phyloP scores from a whole-genome alignment of 305 asterid genomes.

The Ajuga reptans region DNA sequence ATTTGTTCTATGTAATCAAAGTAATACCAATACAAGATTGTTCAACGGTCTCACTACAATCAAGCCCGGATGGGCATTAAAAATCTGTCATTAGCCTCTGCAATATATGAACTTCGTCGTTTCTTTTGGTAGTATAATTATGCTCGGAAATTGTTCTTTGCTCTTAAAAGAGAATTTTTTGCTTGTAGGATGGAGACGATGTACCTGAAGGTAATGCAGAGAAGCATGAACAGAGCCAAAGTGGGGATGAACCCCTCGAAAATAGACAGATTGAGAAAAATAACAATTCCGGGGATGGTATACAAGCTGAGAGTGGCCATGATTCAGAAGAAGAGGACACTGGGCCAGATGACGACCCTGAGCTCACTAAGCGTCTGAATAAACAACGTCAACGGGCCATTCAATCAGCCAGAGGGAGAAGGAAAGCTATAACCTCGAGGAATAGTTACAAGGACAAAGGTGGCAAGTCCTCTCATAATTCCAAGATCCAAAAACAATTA shows the following conservation, averaged over 20 bases:
- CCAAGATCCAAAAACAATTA: conserved; percentile 58
- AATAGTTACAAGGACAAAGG: conserved; percentile 84
- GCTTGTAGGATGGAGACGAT: conserved; percentile 42
- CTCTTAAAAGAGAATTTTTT: conserved; percentile 10
- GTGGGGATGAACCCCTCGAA: conserved; percentile 14
- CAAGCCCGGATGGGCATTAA: no score
- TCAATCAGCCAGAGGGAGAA: conserved; percentile 61
- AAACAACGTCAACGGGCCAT: conserved; percentile 64
- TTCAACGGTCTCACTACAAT: no score
- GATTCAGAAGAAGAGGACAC: conserved; percentile 24
- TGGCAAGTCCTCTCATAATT: conserved; percentile 62
- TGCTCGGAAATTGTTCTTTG: not conserved
- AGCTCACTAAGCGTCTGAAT: conserved; percentile 50
- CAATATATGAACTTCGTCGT: no score
- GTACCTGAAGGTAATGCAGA: conserved; percentile 13
- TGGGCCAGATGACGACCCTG: conserved; percentile 43
- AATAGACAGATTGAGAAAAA: conserved; percentile 17
- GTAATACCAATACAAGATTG: no score
- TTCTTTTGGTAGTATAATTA: not conserved
- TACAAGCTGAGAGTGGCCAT: conserved; percentile 18
- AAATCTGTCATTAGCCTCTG: no score
- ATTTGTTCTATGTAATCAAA: no score
- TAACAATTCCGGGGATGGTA: conserved; percentile 22
- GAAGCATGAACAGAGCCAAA: conserved; percentile 18
- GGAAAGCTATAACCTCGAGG: conserved; percentile 51